A percentile compares a stretch with the other conserved stretches of the same genome.
Evolutionary conservation across 2,329 filamentous ascomycete species (phyloP).

Genomic region (Xylaria sp.): DNA sequence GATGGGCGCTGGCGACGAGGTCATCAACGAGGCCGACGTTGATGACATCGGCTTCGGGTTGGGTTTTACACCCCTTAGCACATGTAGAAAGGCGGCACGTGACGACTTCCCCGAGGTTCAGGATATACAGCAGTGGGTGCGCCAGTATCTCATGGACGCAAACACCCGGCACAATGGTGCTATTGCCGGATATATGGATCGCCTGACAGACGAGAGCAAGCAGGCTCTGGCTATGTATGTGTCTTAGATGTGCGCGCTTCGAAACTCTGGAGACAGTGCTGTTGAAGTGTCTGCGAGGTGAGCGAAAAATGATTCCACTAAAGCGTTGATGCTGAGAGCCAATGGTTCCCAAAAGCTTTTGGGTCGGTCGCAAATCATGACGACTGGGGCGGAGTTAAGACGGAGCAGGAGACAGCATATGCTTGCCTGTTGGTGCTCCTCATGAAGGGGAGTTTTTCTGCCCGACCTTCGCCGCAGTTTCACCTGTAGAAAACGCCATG

Average conservation of each 20-base stretch:
- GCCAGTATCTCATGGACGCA: slow-evolving; percentile 79
- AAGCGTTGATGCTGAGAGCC: not conserved
- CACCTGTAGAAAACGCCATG: not conserved
- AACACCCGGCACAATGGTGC: slow-evolving; percentile 78
- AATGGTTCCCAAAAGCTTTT: not conserved
- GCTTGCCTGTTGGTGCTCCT: not conserved
- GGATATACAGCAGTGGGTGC: slow-evolving; percentile 86
- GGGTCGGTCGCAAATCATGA: slow-evolving; percentile 3
- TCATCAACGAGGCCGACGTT: slow-evolving; percentile 87
- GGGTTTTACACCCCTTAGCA: slow-evolving; percentile 93
- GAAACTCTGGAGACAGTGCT: not conserved
- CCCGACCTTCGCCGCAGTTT: not conserved
- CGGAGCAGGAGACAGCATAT: slow-evolving; percentile 10
- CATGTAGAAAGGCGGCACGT: slow-evolving; percentile 77
- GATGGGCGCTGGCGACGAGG: slow-evolving; percentile 74
- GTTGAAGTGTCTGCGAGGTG: slow-evolving; percentile 4
- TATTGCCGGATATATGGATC: slow-evolving; percentile 77
- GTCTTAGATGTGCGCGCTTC: slow-evolving; percentile 32
- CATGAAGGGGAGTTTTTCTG: slow-evolving; percentile 5
- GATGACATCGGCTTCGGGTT: slow-evolving; percentile 96
- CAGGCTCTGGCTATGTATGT: slow-evolving; percentile 64
- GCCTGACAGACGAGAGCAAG: slow-evolving; percentile 72
- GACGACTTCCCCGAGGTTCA: slow-evolving; percentile 90
- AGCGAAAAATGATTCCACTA: not conserved
- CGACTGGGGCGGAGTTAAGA: slow-evolving; percentile 5